Conservation (phyloP, 768 basidiomycete species). For the Phylloporus scabripes region DNA sequence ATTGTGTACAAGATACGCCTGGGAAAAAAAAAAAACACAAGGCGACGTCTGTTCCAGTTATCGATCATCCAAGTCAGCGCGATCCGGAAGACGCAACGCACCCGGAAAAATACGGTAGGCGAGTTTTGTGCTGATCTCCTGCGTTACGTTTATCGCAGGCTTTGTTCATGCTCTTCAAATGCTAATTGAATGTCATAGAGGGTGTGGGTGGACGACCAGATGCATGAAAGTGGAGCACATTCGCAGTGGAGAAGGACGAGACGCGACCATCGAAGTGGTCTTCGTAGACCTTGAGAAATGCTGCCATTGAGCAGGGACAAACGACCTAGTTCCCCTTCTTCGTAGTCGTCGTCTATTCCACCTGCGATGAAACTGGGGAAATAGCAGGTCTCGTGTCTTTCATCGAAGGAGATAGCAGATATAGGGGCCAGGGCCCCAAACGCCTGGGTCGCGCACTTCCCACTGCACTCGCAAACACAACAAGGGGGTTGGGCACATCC, state of each 20-base stretch:
- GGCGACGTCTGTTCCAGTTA: background rate
- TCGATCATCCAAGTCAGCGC: too few relatives aligned
- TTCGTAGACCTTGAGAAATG: background rate
- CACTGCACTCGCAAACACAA: background rate
- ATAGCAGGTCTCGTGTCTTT: slow-evolving; percentile 26
- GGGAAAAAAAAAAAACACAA: background rate
- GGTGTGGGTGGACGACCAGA: background rate
- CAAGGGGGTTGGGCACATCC: too few relatives aligned
- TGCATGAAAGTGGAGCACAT: too few relatives aligned
- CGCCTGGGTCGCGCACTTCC: slow-evolving; percentile 24
- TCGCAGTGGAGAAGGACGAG: too few relatives aligned
- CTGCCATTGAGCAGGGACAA: background rate
- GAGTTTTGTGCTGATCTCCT: background rate
- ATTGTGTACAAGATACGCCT: background rate
- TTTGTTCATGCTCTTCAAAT: background rate
- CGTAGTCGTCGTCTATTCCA: background rate
- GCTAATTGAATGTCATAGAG: background rate
- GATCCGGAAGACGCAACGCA: background rate
- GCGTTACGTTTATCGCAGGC: background rate
- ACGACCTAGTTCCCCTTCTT: background rate
- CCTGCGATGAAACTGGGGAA: slow-evolving; percentile 17
- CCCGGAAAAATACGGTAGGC: background rate
- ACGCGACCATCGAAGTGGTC: too few relatives aligned
- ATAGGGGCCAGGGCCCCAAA: slow-evolving; percentile 4
- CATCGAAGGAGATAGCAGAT: slow-evolving; percentile 8